Evolutionary conservation across 2,329 filamentous ascomycete genomes (phyloP).

Genomic region (Pseudocercospora macadamiae): DNA sequence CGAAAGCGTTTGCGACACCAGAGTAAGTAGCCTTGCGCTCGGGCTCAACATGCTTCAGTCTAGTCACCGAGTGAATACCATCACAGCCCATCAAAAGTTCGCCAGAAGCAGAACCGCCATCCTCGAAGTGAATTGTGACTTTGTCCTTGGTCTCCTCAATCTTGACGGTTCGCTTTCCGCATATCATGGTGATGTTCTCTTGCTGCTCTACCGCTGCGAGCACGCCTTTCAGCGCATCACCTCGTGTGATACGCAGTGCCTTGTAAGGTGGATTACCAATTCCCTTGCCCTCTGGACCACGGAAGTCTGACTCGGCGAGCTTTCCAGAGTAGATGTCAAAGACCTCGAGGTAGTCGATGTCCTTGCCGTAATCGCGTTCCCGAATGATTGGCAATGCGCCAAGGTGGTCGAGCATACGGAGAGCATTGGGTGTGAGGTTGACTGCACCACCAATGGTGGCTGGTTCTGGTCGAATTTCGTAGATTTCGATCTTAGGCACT

Average conservation of each 20-base stretch:
- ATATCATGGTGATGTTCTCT: conserved; percentile 46
- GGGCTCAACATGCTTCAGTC: conserved; percentile 50
- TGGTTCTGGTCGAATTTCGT: conserved; percentile 51
- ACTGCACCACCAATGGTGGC: conserved; percentile 52
- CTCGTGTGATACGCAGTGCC: conserved; percentile 48
- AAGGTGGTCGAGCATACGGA: conserved; percentile 44
- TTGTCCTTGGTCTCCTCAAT: conserved; percentile 43
- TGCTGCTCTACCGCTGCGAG: conserved; percentile 45
- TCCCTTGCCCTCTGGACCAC: conserved; percentile 46
- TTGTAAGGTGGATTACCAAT: conserved; percentile 50
- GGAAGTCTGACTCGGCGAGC: conserved; percentile 48
- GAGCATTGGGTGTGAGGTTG: conserved; percentile 52
- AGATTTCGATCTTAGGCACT: conserved; percentile 49
- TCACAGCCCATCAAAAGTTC: conserved; percentile 43
- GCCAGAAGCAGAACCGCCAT: conserved; percentile 37
- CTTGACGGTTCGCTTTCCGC: conserved; percentile 46
- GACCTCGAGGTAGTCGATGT: conserved; percentile 49
- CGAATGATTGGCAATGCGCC: conserved; percentile 43
- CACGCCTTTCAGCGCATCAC: conserved; percentile 48
- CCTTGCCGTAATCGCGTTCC: conserved; percentile 43
- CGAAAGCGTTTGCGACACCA: conserved; percentile 52
- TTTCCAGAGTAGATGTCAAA: conserved; percentile 50
- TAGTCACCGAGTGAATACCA: conserved; percentile 45
- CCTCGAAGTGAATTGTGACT: conserved; percentile 42
- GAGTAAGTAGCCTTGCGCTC: conserved; percentile 47